Conservation (phyloP, 495 filamentous ascomycete genomes). For the Penicillium daleae region DNA sequence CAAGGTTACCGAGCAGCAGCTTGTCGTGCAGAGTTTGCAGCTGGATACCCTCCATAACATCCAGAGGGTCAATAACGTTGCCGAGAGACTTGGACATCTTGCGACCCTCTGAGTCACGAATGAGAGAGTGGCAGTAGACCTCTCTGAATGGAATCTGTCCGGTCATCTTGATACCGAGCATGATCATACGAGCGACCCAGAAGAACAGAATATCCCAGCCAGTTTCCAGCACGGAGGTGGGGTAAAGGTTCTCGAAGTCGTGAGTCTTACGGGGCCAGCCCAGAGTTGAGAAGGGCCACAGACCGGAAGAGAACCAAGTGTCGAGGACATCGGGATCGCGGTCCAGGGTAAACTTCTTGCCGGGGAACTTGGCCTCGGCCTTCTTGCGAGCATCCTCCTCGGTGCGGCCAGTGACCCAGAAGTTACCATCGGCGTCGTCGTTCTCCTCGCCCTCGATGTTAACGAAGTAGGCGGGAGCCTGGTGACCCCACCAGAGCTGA, state of each 20-base stretch:
- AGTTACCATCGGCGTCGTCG: conserved; percentile 55
- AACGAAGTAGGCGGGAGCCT: conserved; percentile 73
- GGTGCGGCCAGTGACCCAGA: conserved; percentile 71
- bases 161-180: conserved; percentile 76
- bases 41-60: conserved; percentile 75
- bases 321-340: conserved; percentile 77
- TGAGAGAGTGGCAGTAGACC: conserved; percentile 77
- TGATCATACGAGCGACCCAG: conserved; percentile 86
- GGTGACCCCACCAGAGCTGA: conserved; percentile 88
- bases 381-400: conserved; percentile 66
- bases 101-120: conserved; percentile 76
- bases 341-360: conserved; percentile 67
- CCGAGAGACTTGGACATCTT: conserved; percentile 88
- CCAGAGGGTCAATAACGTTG: conserved; percentile 81
- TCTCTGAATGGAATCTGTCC: conserved; percentile 77
- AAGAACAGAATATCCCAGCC: conserved; percentile 89
- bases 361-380: conserved; percentile 67
- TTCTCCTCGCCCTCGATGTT: conserved; percentile 66
- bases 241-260: conserved; percentile 71
- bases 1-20: conserved; percentile 70
- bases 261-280: conserved; percentile 76
- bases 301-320: conserved; percentile 81
- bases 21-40: conserved; percentile 71
- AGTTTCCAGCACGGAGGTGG: conserved; percentile 75
- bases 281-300: conserved; percentile 81